These are phyloP conservation scores for Colletotrichum caudatum DNA, from an alignment of 2,329 filamentous ascomycete genomes.

Conservation along the genomic window DNA sequence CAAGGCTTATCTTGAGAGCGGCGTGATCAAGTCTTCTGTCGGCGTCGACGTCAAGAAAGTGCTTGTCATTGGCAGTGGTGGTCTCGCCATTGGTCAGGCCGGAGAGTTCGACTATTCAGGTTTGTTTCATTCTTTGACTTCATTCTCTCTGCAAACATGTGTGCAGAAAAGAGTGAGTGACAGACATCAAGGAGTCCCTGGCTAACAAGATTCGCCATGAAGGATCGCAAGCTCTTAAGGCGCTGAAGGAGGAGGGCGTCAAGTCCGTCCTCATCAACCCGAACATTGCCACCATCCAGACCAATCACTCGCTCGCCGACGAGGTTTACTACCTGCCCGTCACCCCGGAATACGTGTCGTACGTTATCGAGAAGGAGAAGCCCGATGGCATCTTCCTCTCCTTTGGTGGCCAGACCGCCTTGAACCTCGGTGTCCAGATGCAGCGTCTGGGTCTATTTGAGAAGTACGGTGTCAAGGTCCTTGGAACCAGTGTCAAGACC, in stretches of 20 bases:
- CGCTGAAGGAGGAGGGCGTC: conserved; percentile 94
- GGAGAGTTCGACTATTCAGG: conserved; percentile 99
- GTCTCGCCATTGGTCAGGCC: conserved; percentile 95
- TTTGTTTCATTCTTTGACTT: conserved; percentile 62
- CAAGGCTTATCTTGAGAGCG: conserved; percentile 90
- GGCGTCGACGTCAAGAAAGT: conserved; percentile 96
- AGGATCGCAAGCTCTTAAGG: conserved; percentile 97
- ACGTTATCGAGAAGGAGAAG: conserved; percentile 95
- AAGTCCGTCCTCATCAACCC: conserved; percentile 95
- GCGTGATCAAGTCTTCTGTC: conserved; percentile 82
- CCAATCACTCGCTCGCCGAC: conserved; percentile 93
- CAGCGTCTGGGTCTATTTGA: conserved; percentile 95
- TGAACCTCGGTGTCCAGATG: conserved; percentile 98
- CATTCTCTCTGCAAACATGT: neutral
- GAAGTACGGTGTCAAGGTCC: conserved; percentile 93
- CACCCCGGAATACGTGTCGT: conserved; percentile 96
- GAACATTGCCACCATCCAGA: conserved; percentile 98
- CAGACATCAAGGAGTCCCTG: conserved; percentile 11
- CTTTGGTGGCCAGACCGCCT: conserved; percentile 95
- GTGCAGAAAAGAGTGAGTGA: conserved; percentile 35
- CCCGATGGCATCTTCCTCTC: conserved; percentile 98
- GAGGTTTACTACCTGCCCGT: conserved; percentile 99
- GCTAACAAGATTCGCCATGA: conserved; percentile 45
- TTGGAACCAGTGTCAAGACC: conserved; percentile 94
- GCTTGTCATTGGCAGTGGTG: conserved; percentile 93